These are phyloP conservation scores for Psilocybe azurescens DNA, from an alignment of 768 basidiomycete genomes.

Conservation along the genomic window DNA sequence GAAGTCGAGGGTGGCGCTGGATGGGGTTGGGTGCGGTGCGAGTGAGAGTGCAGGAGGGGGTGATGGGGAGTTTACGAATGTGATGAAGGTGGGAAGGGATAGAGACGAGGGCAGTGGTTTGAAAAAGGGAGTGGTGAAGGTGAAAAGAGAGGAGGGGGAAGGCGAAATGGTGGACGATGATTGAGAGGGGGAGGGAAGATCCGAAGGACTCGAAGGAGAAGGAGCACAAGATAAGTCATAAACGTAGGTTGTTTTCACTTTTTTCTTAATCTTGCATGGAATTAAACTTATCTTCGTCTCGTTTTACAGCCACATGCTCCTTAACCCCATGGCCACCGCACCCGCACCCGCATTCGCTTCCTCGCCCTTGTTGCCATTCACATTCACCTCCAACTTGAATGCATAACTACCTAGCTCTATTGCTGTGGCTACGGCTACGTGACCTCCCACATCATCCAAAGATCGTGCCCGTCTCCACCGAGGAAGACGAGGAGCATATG, in stretches of 20 bases:
- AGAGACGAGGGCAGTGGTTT: too few species aligned
- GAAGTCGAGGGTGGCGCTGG: too few species aligned
- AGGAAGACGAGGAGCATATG: constrained; percentile 10
- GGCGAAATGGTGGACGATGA: constrained; percentile 85
- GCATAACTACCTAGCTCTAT: neutral
- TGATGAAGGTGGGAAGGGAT: too few species aligned
- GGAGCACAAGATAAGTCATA: constrained; percentile 36
- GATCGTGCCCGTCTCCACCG: constrained; percentile 13
- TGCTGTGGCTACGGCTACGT: neutral
- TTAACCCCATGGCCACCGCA: neutral
- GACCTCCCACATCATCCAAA: neutral
- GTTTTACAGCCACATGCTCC: constrained; percentile 13
- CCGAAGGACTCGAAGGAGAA: constrained; percentile 50
- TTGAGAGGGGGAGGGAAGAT: constrained; percentile 68
- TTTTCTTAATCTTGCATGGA: constrained; percentile 40
- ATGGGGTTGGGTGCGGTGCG: too few species aligned
- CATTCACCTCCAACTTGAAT: neutral
- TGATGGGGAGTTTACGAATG: too few species aligned
- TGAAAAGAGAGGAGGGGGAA: constrained; percentile 37
- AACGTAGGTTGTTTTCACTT: constrained; percentile 41
- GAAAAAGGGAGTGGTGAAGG: constrained; percentile 35
- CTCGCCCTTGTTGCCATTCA: too few species aligned
- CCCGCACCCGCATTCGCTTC: neutral
- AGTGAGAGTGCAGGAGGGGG: too few species aligned
- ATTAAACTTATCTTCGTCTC: constrained; percentile 66